phyloP scores from a whole-genome alignment of 129 eudicot genomes.

The Silybum marianum region DNA sequence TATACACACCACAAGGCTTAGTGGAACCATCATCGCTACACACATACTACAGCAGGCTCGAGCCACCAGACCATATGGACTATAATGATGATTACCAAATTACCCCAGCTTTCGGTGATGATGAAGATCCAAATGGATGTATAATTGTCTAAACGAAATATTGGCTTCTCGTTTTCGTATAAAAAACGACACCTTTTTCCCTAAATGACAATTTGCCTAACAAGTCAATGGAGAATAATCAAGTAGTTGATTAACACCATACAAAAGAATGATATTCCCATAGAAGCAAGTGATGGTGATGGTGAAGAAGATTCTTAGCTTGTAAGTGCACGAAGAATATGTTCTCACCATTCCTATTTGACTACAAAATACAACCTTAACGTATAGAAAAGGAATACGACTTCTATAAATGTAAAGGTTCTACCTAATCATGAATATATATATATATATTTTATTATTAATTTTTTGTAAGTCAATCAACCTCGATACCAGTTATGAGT shows the following conservation, averaged over 20 bases:
- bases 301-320: slow-evolving; percentile 62
- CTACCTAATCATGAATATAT: slow-evolving; percentile 3
- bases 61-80: slow-evolving; percentile 34
- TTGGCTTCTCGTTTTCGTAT: not conserved
- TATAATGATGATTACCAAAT: slow-evolving; percentile 44
- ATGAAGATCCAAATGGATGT: slow-evolving; percentile 94
- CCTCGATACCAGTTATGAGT: slow-evolving; percentile 13
- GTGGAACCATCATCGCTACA: slow-evolving; percentile 30
- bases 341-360: slow-evolving; percentile 44
- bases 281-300: slow-evolving; percentile 24
- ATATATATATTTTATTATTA: not conserved
- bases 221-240: slow-evolving; percentile 36
- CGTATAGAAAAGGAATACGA: slow-evolving; percentile 15
- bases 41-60: slow-evolving; percentile 35
- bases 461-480: slow-evolving; percentile 14
- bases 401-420: slow-evolving; percentile 19
- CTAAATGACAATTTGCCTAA: slow-evolving; percentile 13
- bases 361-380: slow-evolving; percentile 1
- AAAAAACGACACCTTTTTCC: slow-evolving; percentile 31
- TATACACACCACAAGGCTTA: slow-evolving; percentile 36
- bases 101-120: slow-evolving; percentile 73
- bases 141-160: slow-evolving; percentile 47
- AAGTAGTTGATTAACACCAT: slow-evolving; percentile 9
- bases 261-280: slow-evolving; percentile 29
- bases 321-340: slow-evolving; percentile 52